Base-by-base conservation (phyloP, 2,329 filamentous ascomycete genomes). In the Plenodomus tracheiphilus region DNA sequence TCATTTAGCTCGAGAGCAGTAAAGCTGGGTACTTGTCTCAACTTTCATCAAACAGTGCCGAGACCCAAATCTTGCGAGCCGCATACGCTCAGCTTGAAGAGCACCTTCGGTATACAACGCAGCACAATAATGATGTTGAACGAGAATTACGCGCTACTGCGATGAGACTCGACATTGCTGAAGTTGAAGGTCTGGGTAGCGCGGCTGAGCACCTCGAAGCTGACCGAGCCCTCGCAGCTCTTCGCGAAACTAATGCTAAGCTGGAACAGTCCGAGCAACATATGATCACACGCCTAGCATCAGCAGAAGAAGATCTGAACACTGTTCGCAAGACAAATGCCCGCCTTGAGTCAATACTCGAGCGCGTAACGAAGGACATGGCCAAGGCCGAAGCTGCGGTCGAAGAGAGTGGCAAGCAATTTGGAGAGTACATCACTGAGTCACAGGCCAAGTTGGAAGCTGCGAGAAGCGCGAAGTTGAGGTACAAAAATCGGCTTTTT, bases 291-390 rank as follows among this genome's bases (percentile, higher is more conserved):
- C 64, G 66, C 21, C 58, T 73, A 21, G 49, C 59, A 2, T 53
- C 58, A 19, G 67, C 70, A 3, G 70, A 72, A 45, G 53, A 66
- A 16, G 68, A 73, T 19, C 50, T 73, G 15, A 37, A 53, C 6
- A 59, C 47, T 13, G 62, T 71, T 1, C 58, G 56, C 25, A 48
- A 61, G 4, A 65, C 66, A 6, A 73, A 73, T 42, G 41, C 62
- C 34, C 56, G 56, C 1, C 55, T 73, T 2, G 70, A 71, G 39
- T 51, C 53, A 0, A 69, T 72, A 47, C 55, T 73, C 9, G 62
- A 61, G 38, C 61, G 64, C 22, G 56, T 68, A 1, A 58, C 71
- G 37, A 49, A 61, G 18, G 68, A 69, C 28, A 69, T 70, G 62
- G 49, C 55, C 1, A 54, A 44, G 3, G 65, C 68, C 9, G 65